Conservation (phyloP, 805 yeast genomes). For the Maudiozyma saulgeensis region DNA sequence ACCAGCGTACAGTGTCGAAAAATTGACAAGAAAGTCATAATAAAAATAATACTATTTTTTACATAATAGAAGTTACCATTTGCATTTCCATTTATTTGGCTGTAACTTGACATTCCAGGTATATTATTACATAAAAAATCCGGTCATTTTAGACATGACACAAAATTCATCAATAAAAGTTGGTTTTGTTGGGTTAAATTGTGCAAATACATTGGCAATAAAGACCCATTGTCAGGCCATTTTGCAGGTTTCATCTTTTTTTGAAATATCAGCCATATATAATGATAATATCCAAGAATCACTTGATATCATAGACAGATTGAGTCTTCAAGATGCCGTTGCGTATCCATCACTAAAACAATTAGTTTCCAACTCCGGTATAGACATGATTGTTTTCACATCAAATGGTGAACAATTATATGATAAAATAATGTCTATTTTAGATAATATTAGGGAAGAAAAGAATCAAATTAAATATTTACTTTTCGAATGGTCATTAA, state of each 20-base stretch:
- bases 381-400: slow-evolving; percentile 15
- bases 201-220: slow-evolving; percentile 13
- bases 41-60: no score
- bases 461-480: slow-evolving; percentile 7
- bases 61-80: no score
- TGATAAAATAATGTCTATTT: slow-evolving; percentile 5
- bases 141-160: background rate
- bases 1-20: no score
- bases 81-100: no score
- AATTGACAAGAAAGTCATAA: no score
- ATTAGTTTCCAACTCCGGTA: slow-evolving; percentile 6
- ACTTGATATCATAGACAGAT: slow-evolving; percentile 7
- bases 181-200: slow-evolving; percentile 13
- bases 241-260: slow-evolving; percentile 11
- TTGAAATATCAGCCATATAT: slow-evolving; percentile 11
- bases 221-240: slow-evolving; percentile 15
- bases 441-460: slow-evolving; percentile 5
- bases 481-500: slow-evolving; percentile 17
- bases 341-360: slow-evolving; percentile 10
- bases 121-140: background rate
- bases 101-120: no score
- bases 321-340: slow-evolving; percentile 9
- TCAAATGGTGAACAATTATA: slow-evolving; percentile 9
- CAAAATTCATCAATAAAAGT: slow-evolving; percentile 5
- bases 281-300: slow-evolving; percentile 10